Percentiles rank a stretch among this genome's conserved stretches.
These are phyloP conservation scores for Chlorella variabilis DNA, from an alignment of 163 green algal species.

Conservation along the genomic window DNA sequence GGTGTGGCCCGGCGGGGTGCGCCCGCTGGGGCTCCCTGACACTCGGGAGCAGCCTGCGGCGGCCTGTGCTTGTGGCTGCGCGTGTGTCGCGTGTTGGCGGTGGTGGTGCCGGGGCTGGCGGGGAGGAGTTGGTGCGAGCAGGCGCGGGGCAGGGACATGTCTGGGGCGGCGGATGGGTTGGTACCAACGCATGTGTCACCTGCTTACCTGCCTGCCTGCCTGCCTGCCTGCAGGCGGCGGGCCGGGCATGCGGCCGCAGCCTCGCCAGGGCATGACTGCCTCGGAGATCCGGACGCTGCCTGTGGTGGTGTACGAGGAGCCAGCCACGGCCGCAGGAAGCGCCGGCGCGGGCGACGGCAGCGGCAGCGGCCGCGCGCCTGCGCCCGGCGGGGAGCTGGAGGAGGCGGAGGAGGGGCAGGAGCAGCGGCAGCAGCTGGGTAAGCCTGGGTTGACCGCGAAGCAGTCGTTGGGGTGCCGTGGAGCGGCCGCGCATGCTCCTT, in stretches of 20 bases:
- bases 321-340: not conserved
- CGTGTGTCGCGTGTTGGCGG: no score
- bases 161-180: no score
- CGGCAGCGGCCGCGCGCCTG: not conserved
- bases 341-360: not conserved
- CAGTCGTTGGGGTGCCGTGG: no score
- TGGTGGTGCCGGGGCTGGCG: not conserved
- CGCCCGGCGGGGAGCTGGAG: not conserved
- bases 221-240: not conserved
- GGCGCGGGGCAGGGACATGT: no score
- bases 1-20: no score
- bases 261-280: constrained; percentile 63
- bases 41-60: no score
- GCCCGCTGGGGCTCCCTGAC: no score
- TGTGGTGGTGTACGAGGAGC: constrained; percentile 72
- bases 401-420: not conserved
- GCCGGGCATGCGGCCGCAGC: not conserved
- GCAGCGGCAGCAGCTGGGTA: not conserved
- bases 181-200: no score
- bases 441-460: no score
- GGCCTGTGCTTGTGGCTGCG: no score
- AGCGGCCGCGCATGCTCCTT: not conserved
- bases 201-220: no score
- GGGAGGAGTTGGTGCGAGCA: no score
- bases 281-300: constrained; percentile 74